Conservation (phyloP, 2,329 filamentous ascomycete species). For the Colletotrichum graminicola region DNA sequence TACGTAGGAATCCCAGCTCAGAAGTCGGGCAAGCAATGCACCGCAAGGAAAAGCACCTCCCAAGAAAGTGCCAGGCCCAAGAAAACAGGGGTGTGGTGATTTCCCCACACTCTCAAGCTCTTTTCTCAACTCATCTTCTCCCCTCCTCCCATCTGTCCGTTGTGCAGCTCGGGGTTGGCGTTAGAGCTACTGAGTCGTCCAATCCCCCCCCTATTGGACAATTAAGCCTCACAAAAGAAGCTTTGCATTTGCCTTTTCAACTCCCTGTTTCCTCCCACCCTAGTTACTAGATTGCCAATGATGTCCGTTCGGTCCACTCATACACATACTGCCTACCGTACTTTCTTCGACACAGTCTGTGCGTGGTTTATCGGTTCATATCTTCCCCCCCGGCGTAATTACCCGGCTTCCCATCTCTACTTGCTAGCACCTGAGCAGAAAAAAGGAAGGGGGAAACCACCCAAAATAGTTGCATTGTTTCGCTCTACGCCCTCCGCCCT, state of each 20-base stretch:
- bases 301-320: conserved; percentile 30
- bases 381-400: not conserved
- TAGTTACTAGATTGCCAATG: not conserved
- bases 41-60: not conserved
- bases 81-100: conserved; percentile 8
- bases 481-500: not conserved
- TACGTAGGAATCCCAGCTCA: conserved; percentile 10
- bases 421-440: not conserved
- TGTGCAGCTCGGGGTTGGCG: conserved; percentile 6
- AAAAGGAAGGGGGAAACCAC: not conserved
- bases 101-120: conserved; percentile 24
- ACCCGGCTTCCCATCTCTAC: not conserved
- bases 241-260: conserved; percentile 15
- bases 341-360: conserved; percentile 19
- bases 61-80: conserved; percentile 5
- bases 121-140: conserved; percentile 5
- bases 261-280: conserved; percentile 10
- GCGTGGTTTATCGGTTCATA: not conserved
- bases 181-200: not conserved
- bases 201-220: not conserved
- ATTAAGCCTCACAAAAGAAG: conserved; percentile 14
- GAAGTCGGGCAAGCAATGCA: conserved; percentile 1
- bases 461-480: not conserved
- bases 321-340: conserved; percentile 18
- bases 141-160: not conserved